Evolutionary conservation across 352 stramenopile genomes (phyloP).

Genomic region (Pythium myriotylum): DNA sequence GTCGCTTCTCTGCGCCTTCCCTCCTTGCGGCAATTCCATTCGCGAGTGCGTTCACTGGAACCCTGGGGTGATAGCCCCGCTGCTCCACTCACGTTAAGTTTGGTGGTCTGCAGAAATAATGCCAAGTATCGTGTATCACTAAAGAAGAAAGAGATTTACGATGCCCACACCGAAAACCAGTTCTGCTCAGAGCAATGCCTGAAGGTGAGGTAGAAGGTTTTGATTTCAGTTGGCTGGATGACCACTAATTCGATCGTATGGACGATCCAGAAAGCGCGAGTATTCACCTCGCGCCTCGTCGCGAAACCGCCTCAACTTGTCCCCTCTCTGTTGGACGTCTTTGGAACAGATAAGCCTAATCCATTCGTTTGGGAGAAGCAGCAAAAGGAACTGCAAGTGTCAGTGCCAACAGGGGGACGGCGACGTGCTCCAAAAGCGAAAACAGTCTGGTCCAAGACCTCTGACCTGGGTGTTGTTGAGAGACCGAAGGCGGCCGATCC

Average conservation of each 20-base stretch:
- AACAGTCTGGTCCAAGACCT: constrained; percentile 76
- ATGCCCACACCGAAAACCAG: constrained; percentile 76
- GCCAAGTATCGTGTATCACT: constrained; percentile 80
- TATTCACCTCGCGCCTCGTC: constrained; percentile 60
- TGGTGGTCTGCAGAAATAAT: constrained; percentile 38
- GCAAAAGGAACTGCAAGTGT: constrained; percentile 6
- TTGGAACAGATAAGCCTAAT: constrained; percentile 78
- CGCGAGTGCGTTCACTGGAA: constrained; percentile 36
- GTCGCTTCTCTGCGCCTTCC: constrained; percentile 72
- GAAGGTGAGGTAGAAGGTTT: constrained; percentile 39
- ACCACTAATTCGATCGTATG: too few relatives aligned
- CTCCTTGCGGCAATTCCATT: constrained; percentile 61
- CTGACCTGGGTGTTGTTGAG: constrained; percentile 71
- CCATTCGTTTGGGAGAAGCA: constrained; percentile 55
- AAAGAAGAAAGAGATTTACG: constrained; percentile 77
- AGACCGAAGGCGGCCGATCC: constrained; percentile 33
- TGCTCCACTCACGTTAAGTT: background rate
- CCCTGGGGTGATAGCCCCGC: background rate
- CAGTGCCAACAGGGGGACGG: constrained; percentile 5
- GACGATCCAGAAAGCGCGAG: constrained; percentile 59
- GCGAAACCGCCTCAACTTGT: constrained; percentile 84
- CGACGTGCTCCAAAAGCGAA: constrained; percentile 42
- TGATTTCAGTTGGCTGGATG: background rate
- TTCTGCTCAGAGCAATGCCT: constrained; percentile 77
- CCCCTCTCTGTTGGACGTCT: constrained; percentile 75